phyloP scores from a whole-genome alignment of 2,329 filamentous ascomycete genomes.

The Apiospora phragmitis region DNA sequence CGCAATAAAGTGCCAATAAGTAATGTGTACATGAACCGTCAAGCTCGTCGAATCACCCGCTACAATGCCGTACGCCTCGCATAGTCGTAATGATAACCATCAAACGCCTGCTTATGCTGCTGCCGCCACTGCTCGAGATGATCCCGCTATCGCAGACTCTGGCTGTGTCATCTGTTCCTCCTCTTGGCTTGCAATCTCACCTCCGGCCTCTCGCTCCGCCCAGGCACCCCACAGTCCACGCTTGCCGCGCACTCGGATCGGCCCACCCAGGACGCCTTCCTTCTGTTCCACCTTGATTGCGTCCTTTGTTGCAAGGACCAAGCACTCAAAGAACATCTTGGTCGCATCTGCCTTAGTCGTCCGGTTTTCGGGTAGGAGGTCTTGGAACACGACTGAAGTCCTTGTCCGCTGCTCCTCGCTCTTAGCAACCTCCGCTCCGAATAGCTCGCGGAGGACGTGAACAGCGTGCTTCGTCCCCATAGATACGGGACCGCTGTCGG shows the following conservation, averaged over 20 bases:
- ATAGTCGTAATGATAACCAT: constrained; percentile 5
- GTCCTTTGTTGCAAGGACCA: constrained; percentile 96
- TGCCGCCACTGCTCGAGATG: constrained; percentile 31
- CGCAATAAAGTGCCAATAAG: constrained; percentile 25
- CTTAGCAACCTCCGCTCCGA: constrained; percentile 71
- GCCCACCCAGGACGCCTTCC: constrained; percentile 68
- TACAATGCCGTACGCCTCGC: constrained; percentile 13
- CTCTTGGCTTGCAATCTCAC: constrained; percentile 57
- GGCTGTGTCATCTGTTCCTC: constrained; percentile 41
- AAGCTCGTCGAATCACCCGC: constrained; percentile 22
- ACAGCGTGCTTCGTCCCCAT: constrained; percentile 94
- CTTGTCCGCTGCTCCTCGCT: constrained; percentile 74
- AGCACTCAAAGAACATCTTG: constrained; percentile 98
- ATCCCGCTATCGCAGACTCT: constrained; percentile 33
- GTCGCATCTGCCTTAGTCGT: constrained; percentile 90
- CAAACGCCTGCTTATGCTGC: constrained; percentile 24
- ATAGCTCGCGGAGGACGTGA: constrained; percentile 86
- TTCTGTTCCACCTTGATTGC: constrained; percentile 95
- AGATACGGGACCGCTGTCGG: constrained; percentile 83
- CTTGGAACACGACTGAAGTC: constrained; percentile 81
- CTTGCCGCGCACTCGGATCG: constrained; percentile 85
- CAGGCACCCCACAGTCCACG: constrained; percentile 95
- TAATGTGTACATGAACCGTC: constrained; percentile 36
- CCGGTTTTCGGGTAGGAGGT: constrained; percentile 78
- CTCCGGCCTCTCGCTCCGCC: constrained; percentile 76